These are phyloP conservation scores for Cladophialophora yegresii DNA, from an alignment of 2,329 filamentous ascomycete genomes.

Conservation along the genomic window DNA sequence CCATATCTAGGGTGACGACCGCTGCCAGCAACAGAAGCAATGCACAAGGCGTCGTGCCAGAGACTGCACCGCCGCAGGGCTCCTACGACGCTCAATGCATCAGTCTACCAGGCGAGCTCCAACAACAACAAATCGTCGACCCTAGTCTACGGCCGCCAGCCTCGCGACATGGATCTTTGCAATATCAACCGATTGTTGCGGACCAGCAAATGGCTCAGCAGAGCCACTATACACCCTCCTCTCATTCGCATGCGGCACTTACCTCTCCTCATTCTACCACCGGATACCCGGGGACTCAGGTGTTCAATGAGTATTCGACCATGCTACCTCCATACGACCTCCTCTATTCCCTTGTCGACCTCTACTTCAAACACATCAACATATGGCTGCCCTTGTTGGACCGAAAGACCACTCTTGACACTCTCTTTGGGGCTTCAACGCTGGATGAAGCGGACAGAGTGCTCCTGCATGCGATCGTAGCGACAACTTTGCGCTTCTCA, in stretches of 20 bases:
- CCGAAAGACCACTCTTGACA: conserved; percentile 76
- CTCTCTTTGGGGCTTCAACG: conserved; percentile 73
- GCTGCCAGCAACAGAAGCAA: not conserved
- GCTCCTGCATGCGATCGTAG: conserved; percentile 83
- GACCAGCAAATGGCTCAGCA: conserved; percentile 25
- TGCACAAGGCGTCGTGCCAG: conserved; percentile 11
- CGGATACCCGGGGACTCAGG: conserved; percentile 27
- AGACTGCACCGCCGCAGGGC: conserved; percentile 7
- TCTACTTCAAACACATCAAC: conserved; percentile 79
- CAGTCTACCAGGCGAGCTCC: conserved; percentile 19
- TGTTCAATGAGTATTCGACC: conserved; percentile 41
- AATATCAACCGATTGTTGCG: conserved; percentile 22
- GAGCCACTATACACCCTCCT: conserved; percentile 34
- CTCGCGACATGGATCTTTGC: conserved; percentile 32
- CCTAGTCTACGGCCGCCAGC: conserved; percentile 25
- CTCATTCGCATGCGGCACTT: conserved; percentile 29
- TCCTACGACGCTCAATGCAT: conserved; percentile 25
- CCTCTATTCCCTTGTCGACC: conserved; percentile 69
- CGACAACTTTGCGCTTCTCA: conserved; percentile 82
- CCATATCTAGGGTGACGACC: conserved; percentile 2
- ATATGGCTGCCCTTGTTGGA: conserved; percentile 91
- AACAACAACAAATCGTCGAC: conserved; percentile 32
- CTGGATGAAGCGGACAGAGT: conserved; percentile 75
- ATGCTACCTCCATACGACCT: conserved; percentile 71
- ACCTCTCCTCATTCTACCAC: conserved; percentile 34